Evolutionary conservation across 768 basidiomycete species (phyloP), one percentile per base, ranked within the genome.

Genomic region (Mycena kentingensis): DNA sequence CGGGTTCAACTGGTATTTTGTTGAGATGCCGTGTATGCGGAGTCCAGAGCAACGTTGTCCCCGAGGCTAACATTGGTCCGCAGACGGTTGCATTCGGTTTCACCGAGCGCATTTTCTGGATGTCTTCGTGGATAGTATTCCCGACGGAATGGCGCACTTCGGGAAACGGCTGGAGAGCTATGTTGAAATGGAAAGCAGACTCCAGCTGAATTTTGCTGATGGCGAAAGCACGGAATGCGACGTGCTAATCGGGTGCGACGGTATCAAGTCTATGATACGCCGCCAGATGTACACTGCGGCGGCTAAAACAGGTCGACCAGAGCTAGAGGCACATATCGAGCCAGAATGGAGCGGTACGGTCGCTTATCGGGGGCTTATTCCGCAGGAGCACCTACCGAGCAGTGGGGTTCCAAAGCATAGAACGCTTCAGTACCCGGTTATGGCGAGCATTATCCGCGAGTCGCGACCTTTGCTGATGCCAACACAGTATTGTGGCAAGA

Each of bases 31-130:
- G 21, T 76, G 77, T 74, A 58, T 49, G 66, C 57, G n/a, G 25
- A 22, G 19, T 44, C 26, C n/a, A 46, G 18, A 26, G 21, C 24
- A 22, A 18, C 28, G n/a, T 26, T 16, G 29, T 29, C 5, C 34
- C 29, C 29, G 21, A 12, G 25, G 52, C 21, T 43, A 24, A 38
- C 29, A 25, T 35, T 25, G 19, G 27, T 39, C 19, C 26, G 26
- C 32, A 73, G 72, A 70, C 50, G 70, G 72, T 38, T 73, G 72
- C 49, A 75, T 77, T 32, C 71, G 75, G 1, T 78, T 78, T 51
- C 78, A 81, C 58, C 69, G 79, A 13, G 77, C 78, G 5, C 70
- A 74, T 35, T 79, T 81, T 52, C 70, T 80, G 4, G 73, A 78
- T 46, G 68, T 72, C 13, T 68, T 74, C 34, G 67, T 72, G 13